Evolutionary conservation across 768 basidiomycete genomes (phyloP), one percentile per base, ranked within the genome.

Genomic region (Filobasidium floriforme): DNA sequence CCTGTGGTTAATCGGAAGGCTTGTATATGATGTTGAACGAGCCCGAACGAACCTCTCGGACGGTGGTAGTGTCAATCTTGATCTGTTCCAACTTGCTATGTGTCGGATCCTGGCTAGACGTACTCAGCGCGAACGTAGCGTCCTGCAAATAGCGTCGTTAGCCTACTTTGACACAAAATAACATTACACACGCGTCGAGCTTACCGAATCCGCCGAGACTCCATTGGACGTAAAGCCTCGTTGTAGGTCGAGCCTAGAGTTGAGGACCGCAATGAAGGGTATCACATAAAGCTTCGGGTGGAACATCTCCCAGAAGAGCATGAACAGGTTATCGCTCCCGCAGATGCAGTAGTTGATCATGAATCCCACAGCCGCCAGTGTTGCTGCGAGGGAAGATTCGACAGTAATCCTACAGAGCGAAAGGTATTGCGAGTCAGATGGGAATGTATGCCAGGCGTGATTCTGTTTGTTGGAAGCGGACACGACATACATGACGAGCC

Each of bases 271-370:
- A 12, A 49, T 49, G 22, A 49, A 49, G 15, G 46, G 46, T 15
- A 49, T 49, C 18, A 49, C 22, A 12, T 49, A 49, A 6, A 49
- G 22, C 22, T 49, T 49, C 5, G 46, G 46, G 46, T 49, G 46
- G 46, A 49, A 49, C 15, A 22, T 18, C 22, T 49, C 46, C 46
- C 46, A 49, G 46, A 49, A 49, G 6, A 49, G 46, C 46, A 49
- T 49, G 46, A 49, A 49, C 5, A 49, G 46, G 22, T 49, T 49
- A 14, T 15, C 22, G 46, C 22, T 15, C 5, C 46, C 46, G 15
- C 18, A 15, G 18, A 49, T 22, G 46, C 46, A 49, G 46, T 49
- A 49, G 46, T 49, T 49, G 46, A 49, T 49, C 46, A 49, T 49
- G 46, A 49, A 49, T 22, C 5, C 46, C 5, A 49, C 22, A 12